Conservation (phyloP, 495 filamentous ascomycete species). For the Evansstolkia leycettana region DNA sequence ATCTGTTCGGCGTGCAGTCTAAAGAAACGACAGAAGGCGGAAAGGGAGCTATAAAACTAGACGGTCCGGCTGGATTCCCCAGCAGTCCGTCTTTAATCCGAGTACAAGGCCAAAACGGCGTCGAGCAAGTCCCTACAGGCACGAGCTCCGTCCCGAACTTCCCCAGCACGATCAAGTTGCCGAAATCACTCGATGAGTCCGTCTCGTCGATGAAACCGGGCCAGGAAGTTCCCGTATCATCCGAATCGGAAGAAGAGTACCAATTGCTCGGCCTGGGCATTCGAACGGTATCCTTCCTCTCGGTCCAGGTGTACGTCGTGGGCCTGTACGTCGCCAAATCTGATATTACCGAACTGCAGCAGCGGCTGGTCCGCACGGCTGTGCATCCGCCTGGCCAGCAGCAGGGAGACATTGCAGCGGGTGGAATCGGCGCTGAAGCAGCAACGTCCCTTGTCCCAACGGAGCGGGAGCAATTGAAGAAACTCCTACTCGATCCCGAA, state of each 20-base stretch:
- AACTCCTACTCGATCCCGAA: constrained; percentile 54
- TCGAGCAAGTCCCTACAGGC: constrained; percentile 65
- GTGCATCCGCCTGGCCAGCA: constrained; percentile 32
- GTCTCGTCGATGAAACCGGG: constrained; percentile 15
- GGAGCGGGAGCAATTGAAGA: constrained; percentile 61
- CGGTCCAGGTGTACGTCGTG: constrained; percentile 90
- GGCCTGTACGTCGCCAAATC: constrained; percentile 76
- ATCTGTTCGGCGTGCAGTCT: constrained; percentile 21
- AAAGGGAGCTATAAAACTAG: constrained; percentile 18
- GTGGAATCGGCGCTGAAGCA: constrained; percentile 41
- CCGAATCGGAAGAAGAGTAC: constrained; percentile 46
- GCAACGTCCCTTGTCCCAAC: constrained; percentile 70
- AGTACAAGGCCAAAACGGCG: constrained; percentile 40
- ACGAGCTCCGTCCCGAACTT: constrained; percentile 74
- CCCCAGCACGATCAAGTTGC: constrained; percentile 57
- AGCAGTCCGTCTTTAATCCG: constrained; percentile 25
- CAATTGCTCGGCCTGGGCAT: constrained; percentile 78
- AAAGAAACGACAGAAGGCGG: constrained; percentile 3
- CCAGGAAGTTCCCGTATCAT: constrained; percentile 17
- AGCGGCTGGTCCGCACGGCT: constrained; percentile 36
- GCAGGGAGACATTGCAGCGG: constrained; percentile 23
- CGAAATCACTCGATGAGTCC: constrained; percentile 25
- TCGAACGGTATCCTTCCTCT: constrained; percentile 76
- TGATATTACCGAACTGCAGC: constrained; percentile 53
- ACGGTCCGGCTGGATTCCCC: constrained; percentile 27